phyloP scores from a whole-genome alignment of 2,329 filamentous ascomycete species.

The Purpureocillium takamizusanense region DNA sequence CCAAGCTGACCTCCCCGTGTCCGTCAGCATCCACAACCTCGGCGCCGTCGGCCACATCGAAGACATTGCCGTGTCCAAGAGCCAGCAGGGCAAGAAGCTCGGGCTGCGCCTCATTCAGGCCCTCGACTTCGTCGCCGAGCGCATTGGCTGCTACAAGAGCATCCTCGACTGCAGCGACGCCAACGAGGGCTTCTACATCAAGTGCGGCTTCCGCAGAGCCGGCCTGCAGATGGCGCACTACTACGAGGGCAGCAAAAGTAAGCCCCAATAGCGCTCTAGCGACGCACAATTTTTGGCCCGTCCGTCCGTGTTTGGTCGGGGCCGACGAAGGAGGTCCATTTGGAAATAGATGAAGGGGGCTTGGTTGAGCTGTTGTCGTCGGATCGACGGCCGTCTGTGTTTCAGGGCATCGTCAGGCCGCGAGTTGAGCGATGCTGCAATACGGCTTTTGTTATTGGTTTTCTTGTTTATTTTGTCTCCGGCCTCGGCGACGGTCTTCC shows the following conservation, averaged over 20 bases:
- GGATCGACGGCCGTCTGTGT: too few species aligned
- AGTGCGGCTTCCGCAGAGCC: conserved; percentile 89
- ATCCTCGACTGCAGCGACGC: conserved; percentile 94
- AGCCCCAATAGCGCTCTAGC: conserved; percentile 17
- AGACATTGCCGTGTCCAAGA: conserved; percentile 89
- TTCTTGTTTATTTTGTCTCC: neutral
- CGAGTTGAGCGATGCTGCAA: too few species aligned
- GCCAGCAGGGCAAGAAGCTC: conserved; percentile 96
- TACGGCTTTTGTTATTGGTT: neutral
- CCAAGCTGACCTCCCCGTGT: conserved; percentile 9
- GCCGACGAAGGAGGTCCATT: too few species aligned
- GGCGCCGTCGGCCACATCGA: conserved; percentile 91
- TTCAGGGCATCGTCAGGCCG: too few species aligned
- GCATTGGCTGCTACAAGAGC: conserved; percentile 92
- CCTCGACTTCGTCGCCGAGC: conserved; percentile 76
- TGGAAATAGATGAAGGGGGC: neutral
- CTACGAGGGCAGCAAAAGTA: conserved; percentile 55
- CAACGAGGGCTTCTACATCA: conserved; percentile 96
- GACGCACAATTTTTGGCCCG: neutral
- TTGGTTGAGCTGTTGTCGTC: neutral
- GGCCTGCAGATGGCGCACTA: conserved; percentile 97
- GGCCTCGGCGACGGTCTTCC: neutral
- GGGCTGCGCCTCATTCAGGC: conserved; percentile 90
- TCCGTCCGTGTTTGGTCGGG: neutral
- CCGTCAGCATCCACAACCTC: conserved; percentile 62